These are phyloP conservation scores for Cryptosporidium canis DNA, from an alignment of 169 alveolate genomes.

Conservation along the genomic window DNA sequence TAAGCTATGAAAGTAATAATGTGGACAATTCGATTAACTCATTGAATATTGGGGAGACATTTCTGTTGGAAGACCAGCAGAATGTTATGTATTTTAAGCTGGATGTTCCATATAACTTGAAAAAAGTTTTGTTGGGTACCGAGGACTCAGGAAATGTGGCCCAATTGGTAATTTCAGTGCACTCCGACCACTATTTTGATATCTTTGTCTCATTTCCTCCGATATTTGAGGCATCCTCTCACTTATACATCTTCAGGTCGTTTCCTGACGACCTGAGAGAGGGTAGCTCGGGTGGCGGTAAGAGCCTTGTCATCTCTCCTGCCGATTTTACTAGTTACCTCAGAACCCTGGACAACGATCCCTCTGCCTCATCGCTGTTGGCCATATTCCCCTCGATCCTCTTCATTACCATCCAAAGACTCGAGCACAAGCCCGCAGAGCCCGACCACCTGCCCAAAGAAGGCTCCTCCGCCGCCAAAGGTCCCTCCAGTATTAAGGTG, in stretches of 20 bases:
- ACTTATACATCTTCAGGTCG: slow-evolving; percentile 26
- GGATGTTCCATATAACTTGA: slow-evolving; percentile 6
- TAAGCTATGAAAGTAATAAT: neutral
- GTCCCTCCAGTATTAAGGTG: neutral
- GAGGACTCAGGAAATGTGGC: neutral
- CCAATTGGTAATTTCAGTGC: neutral
- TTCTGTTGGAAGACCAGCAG: neutral
- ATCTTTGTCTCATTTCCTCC: slow-evolving; percentile 71
- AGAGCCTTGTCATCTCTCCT: neutral
- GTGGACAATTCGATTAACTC: neutral
- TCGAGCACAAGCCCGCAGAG: neutral
- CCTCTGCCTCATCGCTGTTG: neutral
- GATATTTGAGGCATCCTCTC: slow-evolving; percentile 52
- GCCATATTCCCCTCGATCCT: slow-evolving; percentile 18
- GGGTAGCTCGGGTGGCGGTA: no score
- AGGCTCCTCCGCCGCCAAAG: neutral
- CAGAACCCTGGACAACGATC: neutral
- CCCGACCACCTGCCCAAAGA: neutral
- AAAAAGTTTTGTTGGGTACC: neutral
- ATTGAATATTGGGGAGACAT: neutral
- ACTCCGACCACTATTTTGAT: slow-evolving; percentile 8
- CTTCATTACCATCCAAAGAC: neutral
- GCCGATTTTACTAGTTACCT: neutral
- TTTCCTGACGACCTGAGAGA: slow-evolving; percentile 30
- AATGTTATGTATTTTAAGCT: neutral